phyloP scores from a whole-genome alignment of 768 basidiomycete species.

The Gyrodon lividus region DNA sequence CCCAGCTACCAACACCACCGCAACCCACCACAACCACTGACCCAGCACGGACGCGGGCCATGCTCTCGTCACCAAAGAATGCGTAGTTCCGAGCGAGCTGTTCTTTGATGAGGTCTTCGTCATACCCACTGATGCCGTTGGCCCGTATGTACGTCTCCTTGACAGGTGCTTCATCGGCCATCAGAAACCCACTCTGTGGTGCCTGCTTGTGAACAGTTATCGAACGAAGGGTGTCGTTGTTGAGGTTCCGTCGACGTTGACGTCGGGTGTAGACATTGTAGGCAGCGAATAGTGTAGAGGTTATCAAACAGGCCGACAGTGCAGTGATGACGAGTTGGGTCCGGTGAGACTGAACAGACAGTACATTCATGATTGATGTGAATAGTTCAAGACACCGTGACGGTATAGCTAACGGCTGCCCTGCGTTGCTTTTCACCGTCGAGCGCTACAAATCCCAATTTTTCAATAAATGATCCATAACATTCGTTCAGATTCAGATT shows the following conservation, averaged over 20 bases:
- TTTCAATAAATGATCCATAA: neutral
- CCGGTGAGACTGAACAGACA: constrained; percentile 48
- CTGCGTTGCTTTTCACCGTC: no score
- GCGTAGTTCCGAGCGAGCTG: constrained; percentile 92
- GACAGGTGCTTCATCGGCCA: constrained; percentile 1
- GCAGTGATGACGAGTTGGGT: constrained; percentile 67
- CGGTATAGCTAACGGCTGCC: no score
- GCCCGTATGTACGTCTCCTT: constrained; percentile 19
- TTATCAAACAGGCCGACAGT: constrained; percentile 60
- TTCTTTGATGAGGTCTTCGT: constrained; percentile 83
- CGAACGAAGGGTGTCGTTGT: constrained; percentile 56
- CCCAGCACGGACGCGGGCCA: constrained; percentile 71
- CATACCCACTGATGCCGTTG: constrained; percentile 41
- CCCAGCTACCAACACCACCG: constrained; percentile 97
- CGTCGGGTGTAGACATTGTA: constrained; percentile 51
- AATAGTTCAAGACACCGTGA: neutral
- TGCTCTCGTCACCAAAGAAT: constrained; percentile 89
- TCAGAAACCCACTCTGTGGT: neutral
- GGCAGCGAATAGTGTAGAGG: constrained; percentile 56
- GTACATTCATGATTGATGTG: constrained; percentile 19
- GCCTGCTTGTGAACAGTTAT: constrained; percentile 31
- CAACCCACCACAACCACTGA: constrained; percentile 90
- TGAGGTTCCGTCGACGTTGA: constrained; percentile 52
- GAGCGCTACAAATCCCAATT: no score
- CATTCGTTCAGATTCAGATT: no score